A percentile compares a stretch with the other conserved stretches of the same genome.
Conservation (phyloP, 2,329 filamentous ascomycete species). For the Juglanconis juglandina region DNA sequence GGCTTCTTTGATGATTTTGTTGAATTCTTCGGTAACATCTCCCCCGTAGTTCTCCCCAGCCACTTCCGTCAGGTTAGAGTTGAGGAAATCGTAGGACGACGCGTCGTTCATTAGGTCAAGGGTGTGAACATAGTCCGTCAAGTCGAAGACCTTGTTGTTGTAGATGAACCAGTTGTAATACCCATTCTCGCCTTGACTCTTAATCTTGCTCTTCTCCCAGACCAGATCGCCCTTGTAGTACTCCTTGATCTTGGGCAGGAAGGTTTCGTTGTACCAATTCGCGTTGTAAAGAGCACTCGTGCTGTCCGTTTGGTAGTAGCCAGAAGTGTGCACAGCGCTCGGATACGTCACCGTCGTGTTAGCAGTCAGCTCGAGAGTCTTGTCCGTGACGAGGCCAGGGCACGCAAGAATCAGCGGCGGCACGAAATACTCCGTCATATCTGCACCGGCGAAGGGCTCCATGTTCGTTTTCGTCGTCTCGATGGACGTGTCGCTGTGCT, state of each 20-base stretch:
- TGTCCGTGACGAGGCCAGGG: conserved; percentile 63
- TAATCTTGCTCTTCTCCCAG: conserved; percentile 57
- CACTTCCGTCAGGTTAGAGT: conserved; percentile 61
- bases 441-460: conserved; percentile 71
- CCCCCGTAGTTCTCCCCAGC: conserved; percentile 73
- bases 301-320: conserved; percentile 53
- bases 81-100: conserved; percentile 67
- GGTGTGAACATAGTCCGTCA: conserved; percentile 89
- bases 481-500: conserved; percentile 73
- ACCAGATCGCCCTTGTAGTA: conserved; percentile 88
- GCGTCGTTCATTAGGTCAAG: conserved; percentile 54
- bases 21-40: conserved; percentile 69
- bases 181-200: conserved; percentile 61
- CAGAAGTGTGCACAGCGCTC: conserved; percentile 67
- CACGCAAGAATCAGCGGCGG: conserved; percentile 75
- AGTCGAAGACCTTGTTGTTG: conserved; percentile 74
- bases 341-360: conserved; percentile 61
- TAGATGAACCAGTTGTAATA: conserved; percentile 78
- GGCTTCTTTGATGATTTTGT: conserved; percentile 46
- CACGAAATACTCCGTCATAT: conserved; percentile 82
- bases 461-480: conserved; percentile 63
- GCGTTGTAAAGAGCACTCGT: conserved; percentile 56
- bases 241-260: conserved; percentile 75
- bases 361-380: conserved; percentile 52
- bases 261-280: conserved; percentile 74